Evolutionary conservation across 2,329 filamentous ascomycete genomes (phyloP).

Genomic region (Fusarium setosum): DNA sequence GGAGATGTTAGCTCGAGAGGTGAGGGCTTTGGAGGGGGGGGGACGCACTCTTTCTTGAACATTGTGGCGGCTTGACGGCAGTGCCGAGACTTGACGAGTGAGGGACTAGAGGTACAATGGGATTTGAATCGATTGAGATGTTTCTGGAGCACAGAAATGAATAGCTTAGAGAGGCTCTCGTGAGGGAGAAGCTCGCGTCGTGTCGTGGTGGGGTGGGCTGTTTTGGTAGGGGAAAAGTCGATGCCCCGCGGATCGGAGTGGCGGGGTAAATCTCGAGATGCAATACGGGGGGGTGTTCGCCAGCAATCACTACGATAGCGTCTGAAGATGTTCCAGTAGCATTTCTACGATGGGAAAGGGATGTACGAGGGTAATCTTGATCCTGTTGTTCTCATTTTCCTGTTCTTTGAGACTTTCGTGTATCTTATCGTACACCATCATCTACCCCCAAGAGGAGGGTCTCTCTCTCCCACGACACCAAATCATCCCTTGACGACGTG

Average conservation of each 20-base stretch:
- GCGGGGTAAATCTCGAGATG: slow-evolving; percentile 46
- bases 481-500: slow-evolving; percentile 67
- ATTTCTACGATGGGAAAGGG: not conserved
- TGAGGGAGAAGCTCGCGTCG: slow-evolving; percentile 8
- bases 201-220: slow-evolving; percentile 36
- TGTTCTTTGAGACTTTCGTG: not conserved
- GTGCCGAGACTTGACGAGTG: slow-evolving; percentile 7
- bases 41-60: slow-evolving; percentile 91
- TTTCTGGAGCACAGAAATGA: not conserved
- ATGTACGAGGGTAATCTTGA: not conserved
- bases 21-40: not conserved
- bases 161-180: not conserved
- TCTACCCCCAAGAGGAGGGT: not conserved
- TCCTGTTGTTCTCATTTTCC: slow-evolving; percentile 24
- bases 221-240: slow-evolving; percentile 40
- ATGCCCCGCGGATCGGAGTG: slow-evolving; percentile 43
- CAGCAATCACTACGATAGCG: not conserved
- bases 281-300: slow-evolving; percentile 36
- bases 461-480: not conserved
- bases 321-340: too few relatives aligned
- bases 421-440: slow-evolving; percentile 27
- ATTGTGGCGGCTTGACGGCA: slow-evolving; percentile 61
- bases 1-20: slow-evolving; percentile 62
- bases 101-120: not conserved
- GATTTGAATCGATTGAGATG: not conserved